Conservation (phyloP, 768 basidiomycete species). For the Boletus speciosus region DNA sequence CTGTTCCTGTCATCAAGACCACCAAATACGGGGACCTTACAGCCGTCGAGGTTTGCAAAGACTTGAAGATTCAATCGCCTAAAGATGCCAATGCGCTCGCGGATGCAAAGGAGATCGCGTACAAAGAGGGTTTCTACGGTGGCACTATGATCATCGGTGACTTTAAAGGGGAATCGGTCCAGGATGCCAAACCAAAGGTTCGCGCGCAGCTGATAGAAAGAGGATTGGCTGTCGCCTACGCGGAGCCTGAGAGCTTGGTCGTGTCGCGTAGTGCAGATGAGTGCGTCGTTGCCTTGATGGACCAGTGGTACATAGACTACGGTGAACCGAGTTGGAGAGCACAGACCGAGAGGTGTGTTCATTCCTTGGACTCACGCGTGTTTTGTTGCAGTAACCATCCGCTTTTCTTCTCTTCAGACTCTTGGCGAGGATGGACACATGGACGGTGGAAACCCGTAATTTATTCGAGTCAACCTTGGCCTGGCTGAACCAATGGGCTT, state of each 20-base stretch:
- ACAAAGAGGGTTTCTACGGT: slow-evolving; percentile 97
- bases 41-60: slow-evolving; percentile 77
- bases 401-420: slow-evolving; percentile 44
- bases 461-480: slow-evolving; percentile 86
- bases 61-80: slow-evolving; percentile 92
- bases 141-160: slow-evolving; percentile 91
- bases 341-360: slow-evolving; percentile 72
- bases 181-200: slow-evolving; percentile 90
- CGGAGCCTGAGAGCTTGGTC: slow-evolving; percentile 91
- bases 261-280: slow-evolving; percentile 92
- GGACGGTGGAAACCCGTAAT: slow-evolving; percentile 87
- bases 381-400: background rate
- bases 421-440: slow-evolving; percentile 84
- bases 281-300: slow-evolving; percentile 96
- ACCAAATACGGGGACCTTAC: slow-evolving; percentile 91
- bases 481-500: slow-evolving; percentile 99
- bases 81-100: slow-evolving; percentile 91
- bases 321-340: slow-evolving; percentile 89
- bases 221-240: slow-evolving; percentile 83
- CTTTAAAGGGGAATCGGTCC: slow-evolving; percentile 83
- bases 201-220: slow-evolving; percentile 75
- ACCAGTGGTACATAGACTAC: slow-evolving; percentile 99
- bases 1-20: slow-evolving; percentile 83
- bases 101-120: slow-evolving; percentile 96
- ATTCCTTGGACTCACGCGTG: background rate